These are phyloP conservation scores for Talaromyces atroroseus DNA, from an alignment of 2,329 filamentous ascomycete genomes.

Conservation along the genomic window DNA sequence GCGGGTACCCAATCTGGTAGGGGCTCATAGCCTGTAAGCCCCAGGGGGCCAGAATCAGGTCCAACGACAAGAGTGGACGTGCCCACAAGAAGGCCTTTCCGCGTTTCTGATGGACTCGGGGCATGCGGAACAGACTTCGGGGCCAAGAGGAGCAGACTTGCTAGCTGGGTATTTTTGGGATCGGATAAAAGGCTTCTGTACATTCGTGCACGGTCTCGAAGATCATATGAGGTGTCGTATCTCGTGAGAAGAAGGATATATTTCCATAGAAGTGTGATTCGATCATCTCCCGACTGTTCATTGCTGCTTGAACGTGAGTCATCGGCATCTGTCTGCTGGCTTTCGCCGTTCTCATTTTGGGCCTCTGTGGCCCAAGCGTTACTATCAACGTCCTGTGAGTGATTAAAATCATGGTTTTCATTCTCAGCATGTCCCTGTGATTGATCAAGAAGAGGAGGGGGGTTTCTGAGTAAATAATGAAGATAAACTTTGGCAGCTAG, in stretches of 20 bases:
- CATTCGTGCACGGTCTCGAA: constrained; percentile 83
- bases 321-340: constrained; percentile 20
- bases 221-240: constrained; percentile 91
- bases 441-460: constrained; percentile 18
- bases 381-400: constrained; percentile 16
- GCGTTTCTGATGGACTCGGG: constrained; percentile 78
- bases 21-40: constrained; percentile 69
- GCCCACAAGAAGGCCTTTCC: constrained; percentile 72
- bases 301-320: constrained; percentile 24
- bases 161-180: constrained; percentile 71
- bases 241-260: constrained; percentile 80
- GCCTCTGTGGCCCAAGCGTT: constrained; percentile 31
- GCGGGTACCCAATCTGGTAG: constrained; percentile 80
- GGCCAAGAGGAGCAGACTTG: constrained; percentile 81
- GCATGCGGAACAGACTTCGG: constrained; percentile 91
- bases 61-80: constrained; percentile 82
- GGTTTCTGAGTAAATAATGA: constrained; percentile 64
- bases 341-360: constrained; percentile 16
- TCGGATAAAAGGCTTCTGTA: constrained; percentile 79
- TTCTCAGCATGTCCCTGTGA: constrained; percentile 17
- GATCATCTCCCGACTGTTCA: constrained; percentile 43
- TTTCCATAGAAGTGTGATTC: constrained; percentile 72
- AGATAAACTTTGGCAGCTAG: constrained; percentile 96
- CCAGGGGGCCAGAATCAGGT: constrained; percentile 65
- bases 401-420: constrained; percentile 5